A percentile compares a stretch with the other conserved stretches of the same genome.
Conservation (phyloP, 192 early-diverging fungal genomes). For the Backusella tarrabulga region DNA sequence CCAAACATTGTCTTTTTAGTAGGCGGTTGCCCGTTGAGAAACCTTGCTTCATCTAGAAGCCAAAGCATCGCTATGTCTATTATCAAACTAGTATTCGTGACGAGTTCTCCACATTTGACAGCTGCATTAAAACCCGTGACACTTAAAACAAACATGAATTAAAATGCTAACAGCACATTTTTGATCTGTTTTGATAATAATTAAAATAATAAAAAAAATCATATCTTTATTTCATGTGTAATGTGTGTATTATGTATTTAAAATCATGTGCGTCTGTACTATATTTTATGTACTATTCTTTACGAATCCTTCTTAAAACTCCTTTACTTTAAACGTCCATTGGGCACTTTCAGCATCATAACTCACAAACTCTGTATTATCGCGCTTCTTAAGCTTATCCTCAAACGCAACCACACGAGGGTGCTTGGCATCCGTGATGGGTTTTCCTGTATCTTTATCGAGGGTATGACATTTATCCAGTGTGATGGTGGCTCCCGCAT, state of each 20-base stretch:
- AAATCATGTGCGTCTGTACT: not conserved
- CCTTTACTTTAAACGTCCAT: conserved; percentile 91
- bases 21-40: conserved; percentile 92
- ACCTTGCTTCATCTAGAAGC: conserved; percentile 94
- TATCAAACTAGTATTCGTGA: too few relatives aligned
- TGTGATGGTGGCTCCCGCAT: conserved; percentile 63
- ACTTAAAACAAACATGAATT: not conserved
- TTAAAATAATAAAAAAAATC: not conserved
- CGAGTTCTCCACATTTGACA: conserved; percentile 5
- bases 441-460: conserved; percentile 72
- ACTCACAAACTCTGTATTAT: conserved; percentile 78
- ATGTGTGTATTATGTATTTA: too few relatives aligned
- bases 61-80: not conserved
- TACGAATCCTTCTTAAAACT: conserved; percentile 47
- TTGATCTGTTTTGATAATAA: not conserved
- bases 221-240: too few relatives aligned
- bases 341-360: conserved; percentile 71
- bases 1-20: too few relatives aligned
- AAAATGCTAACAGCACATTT: not conserved
- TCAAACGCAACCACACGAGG: conserved; percentile 67
- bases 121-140: conserved; percentile 63
- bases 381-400: conserved; percentile 62
- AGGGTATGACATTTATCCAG: conserved; percentile 81
- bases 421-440: conserved; percentile 68
- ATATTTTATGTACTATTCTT: too few relatives aligned